phyloP scores from a whole-genome alignment of 1,139 yeast species.

The Saccharomyces hybrid region DNA sequence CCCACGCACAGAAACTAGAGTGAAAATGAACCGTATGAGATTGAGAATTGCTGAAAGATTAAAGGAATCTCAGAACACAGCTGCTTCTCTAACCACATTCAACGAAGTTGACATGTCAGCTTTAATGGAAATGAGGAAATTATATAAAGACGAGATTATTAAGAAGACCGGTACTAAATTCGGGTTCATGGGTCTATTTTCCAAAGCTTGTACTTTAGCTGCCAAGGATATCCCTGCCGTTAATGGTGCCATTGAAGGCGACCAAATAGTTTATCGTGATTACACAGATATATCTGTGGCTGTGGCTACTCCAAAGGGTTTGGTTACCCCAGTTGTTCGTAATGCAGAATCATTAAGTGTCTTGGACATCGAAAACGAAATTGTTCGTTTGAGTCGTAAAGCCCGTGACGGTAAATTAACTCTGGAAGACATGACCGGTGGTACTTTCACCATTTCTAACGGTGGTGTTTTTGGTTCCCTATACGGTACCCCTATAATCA shows the following conservation, averaged over 20 bases:
- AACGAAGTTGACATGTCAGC: conserved; percentile 97
- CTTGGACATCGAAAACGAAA: conserved; percentile 85
- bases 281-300: conserved; percentile 94
- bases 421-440: conserved; percentile 98
- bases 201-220: conserved; percentile 89
- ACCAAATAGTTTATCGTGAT: conserved; percentile 92
- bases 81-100: conserved; percentile 96
- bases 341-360: conserved; percentile 90
- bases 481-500: conserved; percentile 97
- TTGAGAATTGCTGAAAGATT: conserved; percentile 97
- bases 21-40: conserved; percentile 99
- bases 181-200: conserved; percentile 98
- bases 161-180: conserved; percentile 91
- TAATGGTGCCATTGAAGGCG: conserved; percentile 91
- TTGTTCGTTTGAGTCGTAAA: conserved; percentile 71
- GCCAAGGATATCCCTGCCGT: conserved; percentile 93
- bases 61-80: conserved; percentile 98
- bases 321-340: conserved; percentile 96
- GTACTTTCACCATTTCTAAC: conserved; percentile 96
- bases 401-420: conserved; percentile 97
- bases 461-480: conserved; percentile 99
- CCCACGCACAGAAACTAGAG: conserved; percentile 81
- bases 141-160: conserved; percentile 92
- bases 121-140: conserved; percentile 87
- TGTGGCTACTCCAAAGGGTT: conserved; percentile 98